Percentiles rank a stretch among this genome's conserved stretches.
These are phyloP conservation scores for Suillus paluster DNA, from an alignment of 768 basidiomycete species.

Conservation along the genomic window DNA sequence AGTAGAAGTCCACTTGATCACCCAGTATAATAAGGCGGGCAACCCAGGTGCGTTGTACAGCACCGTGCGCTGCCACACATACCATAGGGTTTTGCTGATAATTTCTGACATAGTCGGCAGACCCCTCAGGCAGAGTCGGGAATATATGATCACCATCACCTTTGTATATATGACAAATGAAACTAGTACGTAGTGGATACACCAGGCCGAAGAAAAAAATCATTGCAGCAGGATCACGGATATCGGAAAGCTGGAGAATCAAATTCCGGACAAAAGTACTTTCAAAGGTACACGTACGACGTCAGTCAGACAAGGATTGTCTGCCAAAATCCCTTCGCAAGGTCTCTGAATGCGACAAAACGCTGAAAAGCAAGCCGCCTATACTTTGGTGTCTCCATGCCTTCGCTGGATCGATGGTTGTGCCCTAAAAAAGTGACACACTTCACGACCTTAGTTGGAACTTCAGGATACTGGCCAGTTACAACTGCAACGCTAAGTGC, in stretches of 20 bases:
- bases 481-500: conserved; percentile 18
- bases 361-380: neutral
- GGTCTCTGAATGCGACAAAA: neutral
- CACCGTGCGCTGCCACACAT: too few species aligned
- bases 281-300: neutral
- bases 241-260: neutral
- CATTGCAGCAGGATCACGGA: too few species aligned
- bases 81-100: too few species aligned
- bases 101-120: too few species aligned
- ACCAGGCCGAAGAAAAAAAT: too few species aligned
- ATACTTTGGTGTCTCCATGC: neutral
- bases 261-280: neutral
- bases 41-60: too few species aligned
- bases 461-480: conserved; percentile 1
- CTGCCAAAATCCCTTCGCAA: neutral
- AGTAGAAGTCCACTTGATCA: too few species aligned
- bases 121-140: too few species aligned
- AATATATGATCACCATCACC: too few species aligned
- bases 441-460: neutral
- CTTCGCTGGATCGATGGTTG: neutral
- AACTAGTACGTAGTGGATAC: too few species aligned
- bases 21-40: too few species aligned
- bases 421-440: neutral
- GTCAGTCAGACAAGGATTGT: neutral
- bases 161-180: too few species aligned